Evolutionary conservation across 176 grass and related monocot genomes (phyloP), one percentile per base, ranked within the genome.

Genomic region (Calamus simplicifolius): DNA sequence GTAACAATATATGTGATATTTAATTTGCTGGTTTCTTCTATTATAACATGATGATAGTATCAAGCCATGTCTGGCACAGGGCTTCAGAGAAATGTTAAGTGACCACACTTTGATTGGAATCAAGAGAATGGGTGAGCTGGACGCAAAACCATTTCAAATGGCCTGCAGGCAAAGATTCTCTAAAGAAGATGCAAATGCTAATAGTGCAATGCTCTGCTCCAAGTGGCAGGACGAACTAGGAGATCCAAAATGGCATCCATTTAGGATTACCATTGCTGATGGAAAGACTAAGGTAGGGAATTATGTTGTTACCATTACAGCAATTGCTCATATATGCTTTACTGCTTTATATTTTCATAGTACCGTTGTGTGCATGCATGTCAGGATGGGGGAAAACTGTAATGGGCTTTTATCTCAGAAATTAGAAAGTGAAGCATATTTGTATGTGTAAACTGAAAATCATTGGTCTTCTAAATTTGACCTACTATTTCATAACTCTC

Each of bases 61-160:
- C 35, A 3, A 13, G 35, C 2, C 1, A 43, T 43, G 35, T 43
- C 35, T 43, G 35, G 12, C 31, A 35, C 16, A 68, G 64, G 51
- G 64, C 3, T 51, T 68, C 18, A 13, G 8, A 16, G 64, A 68
- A 19, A 7, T 56, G 51, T 6, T 54, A 15, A 38, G 10, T 30
- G 8, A n/a, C 1, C 50, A 28, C 8, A 19, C 28, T 21, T 29
- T 16, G 16, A 5, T 78, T 19, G 75, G 80, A 53, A 74, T 83
- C 56, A 78, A 73, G 59, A 75, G 56, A 66, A 83, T 83, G 75
- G 80, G 80, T 0, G 4, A 69, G n/a, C 5, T 83, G 29, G 63
- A 73, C 53, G 49, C 55, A 8, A 74, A 78, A 56, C 69, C 29
- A 14, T 78, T 83, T 51, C 53, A 49, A 14, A 7, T 4, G 27